Evolutionary conservation across 2,329 filamentous ascomycete genomes (phyloP), one percentile per base, ranked within the genome.

Genomic region (Teratosphaeria zuluensis): DNA sequence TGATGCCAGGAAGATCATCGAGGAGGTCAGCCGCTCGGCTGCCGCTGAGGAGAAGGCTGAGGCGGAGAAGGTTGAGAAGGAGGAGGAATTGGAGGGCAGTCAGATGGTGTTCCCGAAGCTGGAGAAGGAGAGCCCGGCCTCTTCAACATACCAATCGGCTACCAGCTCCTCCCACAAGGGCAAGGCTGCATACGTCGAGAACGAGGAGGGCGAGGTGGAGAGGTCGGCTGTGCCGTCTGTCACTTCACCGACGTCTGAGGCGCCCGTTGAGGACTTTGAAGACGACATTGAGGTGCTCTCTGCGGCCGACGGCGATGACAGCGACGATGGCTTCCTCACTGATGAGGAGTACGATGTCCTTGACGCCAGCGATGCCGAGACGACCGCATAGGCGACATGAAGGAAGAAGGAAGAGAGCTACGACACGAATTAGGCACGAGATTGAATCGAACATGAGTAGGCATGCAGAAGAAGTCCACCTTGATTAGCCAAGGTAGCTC

Each of bases 291-390:
- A 74, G 62, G 69, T 73, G 21, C 64, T 73, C 42, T 70, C 78
- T 61, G 77, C 74, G 35, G 78, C 81, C 57, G 83, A 84, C n/a
- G 85, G 86, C 53, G 75, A 74, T n/a, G 78, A 78, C 42, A 80
- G 84, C 24, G 84, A 80, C n/a, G 84, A 88, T 61, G 89, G 87
- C 12, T 96, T 96, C 80, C 77, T 95, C 79, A 97, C 94, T 0
- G 94, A 99, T 64, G 94, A 97, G 73, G 94, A 99, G 76, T 99
- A 97, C 73, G 94, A 99, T 69, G 92, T 97, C 64, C 84, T 97
- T 53, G 91, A 96, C 76, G 92, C 91, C 51, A 95, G 90, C 60
- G 92, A 97, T 65, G 89, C 95, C 73, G 92, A 97, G 66, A 73
- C 71, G 52, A 66, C 67, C 68, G 24, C 70, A 55, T 11, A 52